Percentiles rank a stretch among this genome's conserved stretches.
phyloP scores from a whole-genome alignment of 129 eudicot species.

The Flaveria robusta region DNA sequence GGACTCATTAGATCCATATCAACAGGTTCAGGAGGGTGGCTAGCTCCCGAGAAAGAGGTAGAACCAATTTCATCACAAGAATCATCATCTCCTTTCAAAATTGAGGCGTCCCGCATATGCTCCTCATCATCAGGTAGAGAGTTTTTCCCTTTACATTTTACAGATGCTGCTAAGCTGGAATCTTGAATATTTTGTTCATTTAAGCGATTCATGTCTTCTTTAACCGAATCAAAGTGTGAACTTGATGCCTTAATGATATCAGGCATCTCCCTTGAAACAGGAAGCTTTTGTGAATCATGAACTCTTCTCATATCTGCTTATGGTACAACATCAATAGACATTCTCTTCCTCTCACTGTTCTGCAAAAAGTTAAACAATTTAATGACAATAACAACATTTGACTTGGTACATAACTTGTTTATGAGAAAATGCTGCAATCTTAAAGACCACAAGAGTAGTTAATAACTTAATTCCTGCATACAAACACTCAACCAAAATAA shows the following conservation, averaged over 20 bases:
- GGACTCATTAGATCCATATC: constrained; percentile 76
- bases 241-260: constrained; percentile 32
- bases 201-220: constrained; percentile 43
- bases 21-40: constrained; percentile 89
- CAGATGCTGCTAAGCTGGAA: constrained; percentile 31
- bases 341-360: constrained; percentile 30
- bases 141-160: constrained; percentile 57
- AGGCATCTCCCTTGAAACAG: constrained; percentile 54
- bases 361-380: constrained; percentile 33
- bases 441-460: not conserved
- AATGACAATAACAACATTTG: constrained; percentile 11
- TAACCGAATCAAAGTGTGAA: constrained; percentile 39
- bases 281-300: constrained; percentile 53
- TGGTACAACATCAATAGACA: constrained; percentile 41
- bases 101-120: constrained; percentile 49
- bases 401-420: not conserved
- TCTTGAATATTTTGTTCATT: constrained; percentile 32
- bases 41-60: constrained; percentile 78
- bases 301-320: constrained; percentile 55
- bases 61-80: constrained; percentile 67
- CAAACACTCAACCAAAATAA: too few relatives aligned
- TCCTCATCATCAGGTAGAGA: constrained; percentile 54
- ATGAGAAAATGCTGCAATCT: not conserved
- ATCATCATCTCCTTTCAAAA: constrained; percentile 51
- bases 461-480: not conserved